Evolutionary conservation across 2,329 filamentous ascomycete genomes (phyloP).

Genomic region (Pseudogymnoascus sp.): DNA sequence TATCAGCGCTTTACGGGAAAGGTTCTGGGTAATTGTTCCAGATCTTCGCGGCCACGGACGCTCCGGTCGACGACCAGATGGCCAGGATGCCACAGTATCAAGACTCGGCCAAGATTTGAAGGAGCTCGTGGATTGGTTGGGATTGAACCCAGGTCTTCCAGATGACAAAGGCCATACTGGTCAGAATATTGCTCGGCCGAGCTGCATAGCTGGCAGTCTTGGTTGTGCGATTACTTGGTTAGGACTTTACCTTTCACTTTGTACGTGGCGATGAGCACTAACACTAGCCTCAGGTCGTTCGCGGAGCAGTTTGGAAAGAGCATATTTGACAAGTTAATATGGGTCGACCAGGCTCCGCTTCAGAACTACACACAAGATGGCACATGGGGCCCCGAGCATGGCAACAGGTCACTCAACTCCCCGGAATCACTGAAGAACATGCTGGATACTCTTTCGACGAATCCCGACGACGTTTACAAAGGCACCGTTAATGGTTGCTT

Average conservation of each 20-base stretch:
- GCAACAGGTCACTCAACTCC: slow-evolving; percentile 27
- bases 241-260: background rate
- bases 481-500: slow-evolving; percentile 27
- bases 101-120: slow-evolving; percentile 26
- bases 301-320: slow-evolving; percentile 25
- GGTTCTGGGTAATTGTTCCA: slow-evolving; percentile 24
- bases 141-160: slow-evolving; percentile 9
- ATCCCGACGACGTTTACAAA: slow-evolving; percentile 21
- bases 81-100: slow-evolving; percentile 23
- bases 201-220: slow-evolving; percentile 25
- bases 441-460: slow-evolving; percentile 21
- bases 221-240: slow-evolving; percentile 28
- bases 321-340: slow-evolving; percentile 24
- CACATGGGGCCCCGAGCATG: slow-evolving; percentile 22
- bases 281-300: slow-evolving; percentile 20
- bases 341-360: slow-evolving; percentile 28
- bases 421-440: slow-evolving; percentile 21
- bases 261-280: background rate
- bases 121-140: slow-evolving; percentile 18
- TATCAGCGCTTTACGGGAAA: slow-evolving; percentile 17
- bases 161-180: background rate
- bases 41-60: slow-evolving; percentile 27
- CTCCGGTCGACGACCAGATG: slow-evolving; percentile 23
- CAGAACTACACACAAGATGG: slow-evolving; percentile 23
- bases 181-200: background rate